Conservation (phyloP, 2,329 filamentous ascomycete genomes). For the Curvularia eragrostidis region DNA sequence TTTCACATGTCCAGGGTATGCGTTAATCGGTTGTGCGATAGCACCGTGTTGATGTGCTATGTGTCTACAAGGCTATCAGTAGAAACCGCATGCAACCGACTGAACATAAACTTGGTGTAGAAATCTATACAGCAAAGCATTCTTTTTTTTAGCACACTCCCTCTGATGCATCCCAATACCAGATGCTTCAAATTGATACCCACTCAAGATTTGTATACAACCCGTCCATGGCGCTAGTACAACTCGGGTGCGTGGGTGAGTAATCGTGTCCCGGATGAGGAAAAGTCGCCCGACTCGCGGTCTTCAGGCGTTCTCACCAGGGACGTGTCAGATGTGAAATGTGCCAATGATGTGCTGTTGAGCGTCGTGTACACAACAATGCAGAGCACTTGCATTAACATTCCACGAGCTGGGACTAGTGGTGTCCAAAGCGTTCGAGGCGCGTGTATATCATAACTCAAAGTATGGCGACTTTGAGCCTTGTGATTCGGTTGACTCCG, state of each 20-base stretch:
- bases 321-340: not conserved
- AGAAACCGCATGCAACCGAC: not conserved
- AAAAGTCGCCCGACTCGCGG: not conserved
- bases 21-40: not conserved
- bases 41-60: not conserved
- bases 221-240: conserved; percentile 7
- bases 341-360: not conserved
- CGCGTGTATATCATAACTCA: not conserved
- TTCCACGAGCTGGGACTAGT: conserved; percentile 20
- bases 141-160: not conserved
- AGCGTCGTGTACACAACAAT: not conserved
- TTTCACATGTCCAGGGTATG: not conserved
- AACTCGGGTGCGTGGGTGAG: not conserved
- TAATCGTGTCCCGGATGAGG: not conserved
- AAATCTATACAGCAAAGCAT: not conserved
- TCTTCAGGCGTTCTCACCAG: not conserved
- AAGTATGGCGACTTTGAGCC: not conserved
- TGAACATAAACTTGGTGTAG: not conserved
- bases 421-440: conserved; percentile 4
- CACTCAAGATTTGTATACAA: not conserved
- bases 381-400: conserved; percentile 21
- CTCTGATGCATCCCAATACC: not conserved
- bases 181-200: not conserved
- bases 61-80: not conserved
- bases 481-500: conserved; percentile 18